Conservation (phyloP, 257 asterid genomes). For the Ocimum tenuiflorum region DNA sequence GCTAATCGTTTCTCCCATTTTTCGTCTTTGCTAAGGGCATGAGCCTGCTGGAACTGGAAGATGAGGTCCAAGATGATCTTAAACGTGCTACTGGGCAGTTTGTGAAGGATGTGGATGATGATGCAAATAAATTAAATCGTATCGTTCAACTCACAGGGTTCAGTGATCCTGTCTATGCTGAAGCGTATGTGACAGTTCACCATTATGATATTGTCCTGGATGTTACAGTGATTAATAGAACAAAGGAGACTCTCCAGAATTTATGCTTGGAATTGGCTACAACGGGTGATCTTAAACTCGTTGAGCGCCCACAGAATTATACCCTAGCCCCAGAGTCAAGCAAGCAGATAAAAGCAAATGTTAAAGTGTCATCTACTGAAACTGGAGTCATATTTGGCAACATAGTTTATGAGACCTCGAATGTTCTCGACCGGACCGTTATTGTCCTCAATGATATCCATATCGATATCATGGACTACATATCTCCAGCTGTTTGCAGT, state of each 20-base stretch:
- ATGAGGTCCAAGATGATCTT: slow-evolving; percentile 83
- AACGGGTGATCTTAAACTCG: slow-evolving; percentile 96
- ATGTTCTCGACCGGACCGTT: slow-evolving; percentile 81
- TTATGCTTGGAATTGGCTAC: slow-evolving; percentile 91
- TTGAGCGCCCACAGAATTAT: slow-evolving; percentile 92
- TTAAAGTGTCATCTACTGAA: slow-evolving; percentile 95
- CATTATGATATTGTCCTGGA: slow-evolving; percentile 92
- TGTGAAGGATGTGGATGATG: slow-evolving; percentile 77
- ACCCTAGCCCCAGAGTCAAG: slow-evolving; percentile 83
- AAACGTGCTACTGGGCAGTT: slow-evolving; percentile 96
- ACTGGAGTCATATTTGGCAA: slow-evolving; percentile 96
- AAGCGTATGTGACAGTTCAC: slow-evolving; percentile 91
- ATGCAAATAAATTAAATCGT: slow-evolving; percentile 77
- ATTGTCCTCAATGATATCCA: slow-evolving; percentile 92
- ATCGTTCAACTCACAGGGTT: slow-evolving; percentile 91
- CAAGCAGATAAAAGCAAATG: slow-evolving; percentile 91
- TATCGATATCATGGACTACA: slow-evolving; percentile 95
- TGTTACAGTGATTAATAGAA: slow-evolving; percentile 80
- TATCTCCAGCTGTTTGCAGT: slow-evolving; percentile 88
- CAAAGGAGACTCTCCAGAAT: slow-evolving; percentile 92
- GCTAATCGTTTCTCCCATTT: slow-evolving; percentile 10
- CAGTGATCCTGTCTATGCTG: slow-evolving; percentile 95
- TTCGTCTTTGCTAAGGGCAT: slow-evolving; percentile 52
- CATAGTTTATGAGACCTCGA: slow-evolving; percentile 88
- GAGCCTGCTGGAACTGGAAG: slow-evolving; percentile 95